Percentiles rank a stretch among this genome's conserved stretches.
These are phyloP conservation scores for Microcera coccophila DNA, from an alignment of 2,329 filamentous ascomycete genomes.

Conservation along the genomic window DNA sequence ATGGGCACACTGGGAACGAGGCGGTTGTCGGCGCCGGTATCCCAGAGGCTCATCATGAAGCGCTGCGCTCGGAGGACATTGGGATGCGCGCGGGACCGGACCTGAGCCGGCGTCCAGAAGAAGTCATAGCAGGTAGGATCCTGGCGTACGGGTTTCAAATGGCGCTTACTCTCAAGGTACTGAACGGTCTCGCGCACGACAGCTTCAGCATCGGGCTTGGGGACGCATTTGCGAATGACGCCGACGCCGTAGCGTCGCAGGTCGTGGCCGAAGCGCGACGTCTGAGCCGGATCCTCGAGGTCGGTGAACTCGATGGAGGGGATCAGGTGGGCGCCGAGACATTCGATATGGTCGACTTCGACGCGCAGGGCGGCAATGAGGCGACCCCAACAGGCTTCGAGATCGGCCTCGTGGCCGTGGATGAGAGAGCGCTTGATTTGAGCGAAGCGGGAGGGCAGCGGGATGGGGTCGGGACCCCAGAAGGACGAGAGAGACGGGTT, in stretches of 20 bases:
- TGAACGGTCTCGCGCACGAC: conserved; percentile 57
- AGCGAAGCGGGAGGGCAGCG: conserved; percentile 56
- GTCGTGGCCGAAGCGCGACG: conserved; percentile 53
- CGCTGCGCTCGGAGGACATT: conserved; percentile 60
- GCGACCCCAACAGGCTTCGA: conserved; percentile 53
- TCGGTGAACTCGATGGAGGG: conserved; percentile 53
- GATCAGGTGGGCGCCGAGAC: conserved; percentile 49
- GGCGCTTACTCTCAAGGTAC: conserved; percentile 41
- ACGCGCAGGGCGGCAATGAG: conserved; percentile 48
- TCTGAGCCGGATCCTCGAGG: conserved; percentile 44
- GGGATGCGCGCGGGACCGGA: conserved; percentile 63
- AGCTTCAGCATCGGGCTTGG: conserved; percentile 50
- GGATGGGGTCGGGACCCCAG: conserved; percentile 54
- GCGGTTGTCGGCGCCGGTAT: conserved; percentile 50
- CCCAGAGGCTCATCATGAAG: conserved; percentile 66
- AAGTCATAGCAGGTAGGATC: conserved; percentile 69
- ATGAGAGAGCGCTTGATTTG: conserved; percentile 54
- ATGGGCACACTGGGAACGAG: conserved; percentile 60
- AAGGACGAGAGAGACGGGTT: conserved; percentile 53
- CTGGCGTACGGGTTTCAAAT: conserved; percentile 28
- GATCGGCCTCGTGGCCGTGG: conserved; percentile 50
- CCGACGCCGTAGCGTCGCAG: conserved; percentile 61
- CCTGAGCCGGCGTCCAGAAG: conserved; percentile 69
- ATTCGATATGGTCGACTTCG: conserved; percentile 51
- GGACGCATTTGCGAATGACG: conserved; percentile 62